Evolutionary conservation across 345 rosid genomes (phyloP).

Genomic region (Viola odorata): DNA sequence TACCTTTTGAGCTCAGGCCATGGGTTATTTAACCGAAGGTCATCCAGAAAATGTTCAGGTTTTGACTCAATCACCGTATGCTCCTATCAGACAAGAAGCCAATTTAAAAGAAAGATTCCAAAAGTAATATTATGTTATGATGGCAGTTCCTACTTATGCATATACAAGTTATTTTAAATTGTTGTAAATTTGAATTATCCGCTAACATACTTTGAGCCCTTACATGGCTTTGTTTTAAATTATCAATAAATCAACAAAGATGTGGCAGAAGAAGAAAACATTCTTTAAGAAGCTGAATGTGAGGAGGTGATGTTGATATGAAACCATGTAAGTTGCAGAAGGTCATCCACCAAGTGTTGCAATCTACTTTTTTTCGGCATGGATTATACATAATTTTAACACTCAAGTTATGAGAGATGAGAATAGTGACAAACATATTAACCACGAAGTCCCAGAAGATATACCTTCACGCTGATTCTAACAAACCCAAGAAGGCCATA

Average conservation of each 20-base stretch:
- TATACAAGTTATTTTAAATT: too few relatives aligned
- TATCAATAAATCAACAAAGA: background rate
- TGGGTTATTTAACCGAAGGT: constrained; percentile 90
- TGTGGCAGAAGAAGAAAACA: background rate
- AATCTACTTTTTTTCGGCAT: background rate
- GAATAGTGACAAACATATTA: background rate
- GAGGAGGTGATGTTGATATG: background rate
- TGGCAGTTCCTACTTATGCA: background rate
- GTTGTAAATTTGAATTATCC: background rate
- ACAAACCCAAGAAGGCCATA: constrained; percentile 92
- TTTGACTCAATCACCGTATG: constrained; percentile 87
- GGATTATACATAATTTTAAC: too few relatives aligned
- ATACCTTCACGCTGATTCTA: constrained; percentile 84
- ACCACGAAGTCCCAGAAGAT: constrained; percentile 2
- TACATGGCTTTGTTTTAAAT: background rate
- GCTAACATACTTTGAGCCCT: background rate
- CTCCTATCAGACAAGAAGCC: constrained; percentile 43
- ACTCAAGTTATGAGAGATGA: background rate
- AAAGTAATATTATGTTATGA: too few relatives aligned
- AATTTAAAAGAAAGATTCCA: background rate
- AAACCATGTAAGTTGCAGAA: background rate
- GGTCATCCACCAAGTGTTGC: background rate
- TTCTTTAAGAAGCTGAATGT: background rate
- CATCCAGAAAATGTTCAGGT: constrained; percentile 95
- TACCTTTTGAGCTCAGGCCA: constrained; percentile 89